Evolutionary conservation across 2,329 filamentous ascomycete genomes (phyloP).

Genomic region (Leptographium flavum): DNA sequence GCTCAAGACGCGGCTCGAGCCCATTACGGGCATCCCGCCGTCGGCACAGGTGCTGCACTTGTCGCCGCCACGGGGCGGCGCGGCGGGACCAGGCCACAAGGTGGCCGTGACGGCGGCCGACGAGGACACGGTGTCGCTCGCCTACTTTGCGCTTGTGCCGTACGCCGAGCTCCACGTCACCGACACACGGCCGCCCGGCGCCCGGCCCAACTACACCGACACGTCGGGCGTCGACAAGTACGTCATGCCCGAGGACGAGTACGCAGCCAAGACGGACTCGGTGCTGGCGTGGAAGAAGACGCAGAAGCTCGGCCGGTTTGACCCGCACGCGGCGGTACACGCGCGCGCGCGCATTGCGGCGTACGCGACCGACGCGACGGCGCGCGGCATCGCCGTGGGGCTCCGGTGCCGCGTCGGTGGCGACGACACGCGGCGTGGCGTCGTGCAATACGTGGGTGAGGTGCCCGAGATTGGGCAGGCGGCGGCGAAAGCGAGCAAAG

Average conservation of each 20-base stretch:
- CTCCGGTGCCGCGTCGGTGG: constrained; percentile 51
- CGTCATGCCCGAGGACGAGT: constrained; percentile 71
- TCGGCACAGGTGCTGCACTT: constrained; percentile 62
- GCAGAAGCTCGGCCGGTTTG: constrained; percentile 93
- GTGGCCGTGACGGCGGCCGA: constrained; percentile 54
- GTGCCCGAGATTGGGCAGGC: constrained; percentile 63
- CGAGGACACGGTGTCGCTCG: constrained; percentile 56
- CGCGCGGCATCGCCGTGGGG: constrained; percentile 50
- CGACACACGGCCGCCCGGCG: constrained; percentile 63
- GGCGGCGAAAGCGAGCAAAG: too few species aligned
- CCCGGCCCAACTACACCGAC: constrained; percentile 70
- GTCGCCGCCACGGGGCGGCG: constrained; percentile 28
- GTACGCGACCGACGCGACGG: constrained; percentile 53
- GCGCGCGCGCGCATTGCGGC: constrained; percentile 59
- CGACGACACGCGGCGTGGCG: constrained; percentile 55
- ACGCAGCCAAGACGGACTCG: constrained; percentile 73
- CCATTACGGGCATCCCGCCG: constrained; percentile 82
- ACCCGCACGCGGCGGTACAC: constrained; percentile 63
- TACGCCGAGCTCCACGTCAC: constrained; percentile 70
- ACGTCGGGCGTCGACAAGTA: constrained; percentile 77
- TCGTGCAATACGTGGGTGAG: constrained; percentile 56
- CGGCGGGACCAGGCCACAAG: constrained; percentile 23
- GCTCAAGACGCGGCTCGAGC: constrained; percentile 78
- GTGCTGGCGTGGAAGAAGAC: constrained; percentile 91
- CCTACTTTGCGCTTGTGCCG: constrained; percentile 50